Percentiles rank a stretch among this genome's conserved stretches.
phyloP scores from a whole-genome alignment of 495 filamentous ascomycete species.

The Lindgomyces ingoldianus region DNA sequence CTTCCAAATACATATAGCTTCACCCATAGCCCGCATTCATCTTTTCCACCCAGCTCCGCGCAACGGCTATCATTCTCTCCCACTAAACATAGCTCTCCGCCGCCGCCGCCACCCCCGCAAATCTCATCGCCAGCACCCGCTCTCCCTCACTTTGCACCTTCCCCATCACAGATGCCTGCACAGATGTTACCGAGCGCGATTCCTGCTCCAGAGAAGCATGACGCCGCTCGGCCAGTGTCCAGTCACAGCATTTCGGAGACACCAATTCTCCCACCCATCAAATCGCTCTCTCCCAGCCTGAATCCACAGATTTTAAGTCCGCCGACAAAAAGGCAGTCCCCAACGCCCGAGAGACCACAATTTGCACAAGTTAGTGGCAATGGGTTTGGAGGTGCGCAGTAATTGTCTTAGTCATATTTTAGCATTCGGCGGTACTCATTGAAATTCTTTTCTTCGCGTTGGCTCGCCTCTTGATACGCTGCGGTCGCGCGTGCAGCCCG shows the following conservation, averaged over 20 bases:
- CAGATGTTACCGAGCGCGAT: slow-evolving; percentile 54
- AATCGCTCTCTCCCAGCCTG: slow-evolving; percentile 51
- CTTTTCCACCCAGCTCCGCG: slow-evolving; percentile 28
- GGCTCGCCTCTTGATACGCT: no score
- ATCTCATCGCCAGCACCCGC: slow-evolving; percentile 19
- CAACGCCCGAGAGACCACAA: slow-evolving; percentile 29
- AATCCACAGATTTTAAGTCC: slow-evolving; percentile 32
- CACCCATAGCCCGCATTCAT: slow-evolving; percentile 33
- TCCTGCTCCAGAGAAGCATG: slow-evolving; percentile 77
- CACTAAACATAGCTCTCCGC: slow-evolving; percentile 33
- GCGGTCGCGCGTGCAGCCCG: no score
- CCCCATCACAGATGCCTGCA: slow-evolving; percentile 35
- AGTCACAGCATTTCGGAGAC: slow-evolving; percentile 51
- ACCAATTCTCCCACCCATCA: slow-evolving; percentile 54
- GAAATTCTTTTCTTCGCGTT: no score
- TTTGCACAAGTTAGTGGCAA: slow-evolving; percentile 17
- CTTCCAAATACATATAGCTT: slow-evolving; percentile 17
- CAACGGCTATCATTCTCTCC: slow-evolving; percentile 31
- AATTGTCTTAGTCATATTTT: no score
- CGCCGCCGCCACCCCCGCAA: slow-evolving; percentile 5
- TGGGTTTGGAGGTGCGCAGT: slow-evolving; percentile 5
- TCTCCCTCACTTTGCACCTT: slow-evolving; percentile 38
- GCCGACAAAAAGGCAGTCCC: slow-evolving; percentile 37
- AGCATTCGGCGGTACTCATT: no score
- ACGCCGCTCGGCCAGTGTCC: slow-evolving; percentile 55